Evolutionary conservation across 352 stramenopile genomes (phyloP), one percentile per base, ranked within the genome.

Genomic region (Phytophthora chlamydospora): DNA sequence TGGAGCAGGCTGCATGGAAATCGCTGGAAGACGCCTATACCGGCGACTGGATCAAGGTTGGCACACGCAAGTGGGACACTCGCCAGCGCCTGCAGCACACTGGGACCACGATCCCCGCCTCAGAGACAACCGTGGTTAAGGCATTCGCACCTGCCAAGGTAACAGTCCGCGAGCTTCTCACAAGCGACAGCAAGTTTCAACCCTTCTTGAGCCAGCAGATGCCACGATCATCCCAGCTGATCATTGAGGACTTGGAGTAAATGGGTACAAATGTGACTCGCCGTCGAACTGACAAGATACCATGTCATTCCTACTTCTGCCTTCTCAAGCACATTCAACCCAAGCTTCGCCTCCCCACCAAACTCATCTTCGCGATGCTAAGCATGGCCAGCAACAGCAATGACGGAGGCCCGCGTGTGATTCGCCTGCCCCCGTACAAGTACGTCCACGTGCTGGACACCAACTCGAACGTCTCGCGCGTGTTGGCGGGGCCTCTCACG

Each of bases 361-460:
- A 51, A 12, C 8, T 33, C 35, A 33, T 6, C 9, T 9, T 5
- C 32, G 10, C n/a, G 39, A 64, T 68, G 45, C 40, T 53, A 12
- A 58, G 24, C 51, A 68, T 58, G 51, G 14, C 36, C 7, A 47
- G 43, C 62, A 55, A n/a, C 43, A 66, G n/a, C 42, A 70, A 66
- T 8, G 73, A 69, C 45, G 75, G 68, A 27, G 79, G 81, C 11
- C 79, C 81, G 16, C 84, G 81, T 47, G 85, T 93, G 40, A 88
- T 93, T 46, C 83, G 80, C 48, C 68, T 93, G 17, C 67, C 85
- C 40, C 82, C 85, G 0, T 91, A 93, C 79, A 90, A 93, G 62
- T 93, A 91, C 48, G 77, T 93, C 1, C 79, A 93, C 57, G 77
- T 93, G 59, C 85, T 91, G 6, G 85, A 93, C 71, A 93, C 85